phyloP scores from a whole-genome alignment of 495 filamentous ascomycete genomes.

The Penicillium malachiteum region DNA sequence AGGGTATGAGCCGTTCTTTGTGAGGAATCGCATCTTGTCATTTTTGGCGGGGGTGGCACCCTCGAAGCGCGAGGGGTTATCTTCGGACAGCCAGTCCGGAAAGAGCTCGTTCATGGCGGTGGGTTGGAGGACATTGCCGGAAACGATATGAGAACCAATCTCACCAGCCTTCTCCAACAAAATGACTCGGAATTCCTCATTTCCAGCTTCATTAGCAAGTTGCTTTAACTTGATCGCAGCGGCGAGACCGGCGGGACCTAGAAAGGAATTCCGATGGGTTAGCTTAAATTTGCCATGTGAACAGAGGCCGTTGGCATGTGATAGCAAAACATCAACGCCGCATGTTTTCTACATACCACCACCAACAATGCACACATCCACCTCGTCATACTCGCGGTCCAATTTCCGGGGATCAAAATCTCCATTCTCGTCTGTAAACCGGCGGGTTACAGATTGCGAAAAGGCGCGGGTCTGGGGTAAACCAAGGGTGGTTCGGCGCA shows the following conservation, averaged over 20 bases:
- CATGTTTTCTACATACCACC: constrained; percentile 56
- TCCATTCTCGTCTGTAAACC: constrained; percentile 57
- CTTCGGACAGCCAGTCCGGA: constrained; percentile 87
- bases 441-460: constrained; percentile 47
- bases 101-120: constrained; percentile 85
- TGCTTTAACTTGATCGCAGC: constrained; percentile 96
- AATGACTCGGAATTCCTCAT: constrained; percentile 92
- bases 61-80: constrained; percentile 82
- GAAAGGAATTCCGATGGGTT: constrained; percentile 31
- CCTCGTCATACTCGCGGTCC: constrained; percentile 86
- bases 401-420: constrained; percentile 68
- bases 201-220: constrained; percentile 90
- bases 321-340: constrained; percentile 1
- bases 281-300: constrained; percentile 17
- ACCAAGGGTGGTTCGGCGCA: constrained; percentile 25
- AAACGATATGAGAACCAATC: constrained; percentile 91
- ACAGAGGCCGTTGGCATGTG: not conserved
- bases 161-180: constrained; percentile 95
- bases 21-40: constrained; percentile 93
- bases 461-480: constrained; percentile 40
- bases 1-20: constrained; percentile 72
- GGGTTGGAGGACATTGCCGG: constrained; percentile 93
- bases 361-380: constrained; percentile 96
- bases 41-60: constrained; percentile 75
- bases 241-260: constrained; percentile 78